Evolutionary conservation across 176 grass and related monocot genomes (phyloP).

Genomic region (Alopecurus myosuroides): DNA sequence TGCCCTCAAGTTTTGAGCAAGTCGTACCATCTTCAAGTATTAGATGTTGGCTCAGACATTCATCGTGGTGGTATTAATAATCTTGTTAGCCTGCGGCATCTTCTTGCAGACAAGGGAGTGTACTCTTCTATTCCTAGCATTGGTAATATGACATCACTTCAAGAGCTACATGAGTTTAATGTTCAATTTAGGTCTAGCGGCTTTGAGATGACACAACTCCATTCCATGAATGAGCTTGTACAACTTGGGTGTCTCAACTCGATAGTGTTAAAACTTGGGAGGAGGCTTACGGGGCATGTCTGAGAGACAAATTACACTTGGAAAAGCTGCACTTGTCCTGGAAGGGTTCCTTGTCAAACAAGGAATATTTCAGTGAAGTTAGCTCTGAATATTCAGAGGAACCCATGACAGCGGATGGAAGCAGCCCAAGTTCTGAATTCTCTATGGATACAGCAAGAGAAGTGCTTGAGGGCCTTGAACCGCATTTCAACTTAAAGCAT

Average conservation of each 20-base stretch:
- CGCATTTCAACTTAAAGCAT: neutral
- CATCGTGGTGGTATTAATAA: neutral
- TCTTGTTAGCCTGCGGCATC: neutral
- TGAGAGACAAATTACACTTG: slow-evolving; percentile 8
- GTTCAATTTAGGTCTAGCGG: neutral
- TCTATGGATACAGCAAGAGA: neutral
- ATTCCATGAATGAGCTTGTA: slow-evolving; percentile 5
- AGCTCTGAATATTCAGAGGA: neutral
- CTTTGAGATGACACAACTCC: slow-evolving; percentile 3
- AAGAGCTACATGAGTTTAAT: neutral
- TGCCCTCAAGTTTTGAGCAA: slow-evolving; percentile 8
- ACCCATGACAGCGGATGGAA: neutral
- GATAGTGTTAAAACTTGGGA: neutral
- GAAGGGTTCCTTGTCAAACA: neutral
- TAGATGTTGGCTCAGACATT: neutral
- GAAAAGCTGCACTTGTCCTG: slow-evolving; percentile 12
- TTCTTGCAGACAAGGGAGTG: neutral
- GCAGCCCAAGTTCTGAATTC: no score
- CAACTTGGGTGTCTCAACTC: neutral
- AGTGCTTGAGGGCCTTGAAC: slow-evolving; percentile 22
- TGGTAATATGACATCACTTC: slow-evolving; percentile 14
- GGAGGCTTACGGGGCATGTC: neutral
- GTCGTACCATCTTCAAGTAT: no score
- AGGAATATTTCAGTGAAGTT: neutral
- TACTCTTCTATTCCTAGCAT: neutral